Evolutionary conservation across 2,329 filamentous ascomycete species (phyloP), one percentile per base, ranked within the genome.

Genomic region (Penicillium sp.): DNA sequence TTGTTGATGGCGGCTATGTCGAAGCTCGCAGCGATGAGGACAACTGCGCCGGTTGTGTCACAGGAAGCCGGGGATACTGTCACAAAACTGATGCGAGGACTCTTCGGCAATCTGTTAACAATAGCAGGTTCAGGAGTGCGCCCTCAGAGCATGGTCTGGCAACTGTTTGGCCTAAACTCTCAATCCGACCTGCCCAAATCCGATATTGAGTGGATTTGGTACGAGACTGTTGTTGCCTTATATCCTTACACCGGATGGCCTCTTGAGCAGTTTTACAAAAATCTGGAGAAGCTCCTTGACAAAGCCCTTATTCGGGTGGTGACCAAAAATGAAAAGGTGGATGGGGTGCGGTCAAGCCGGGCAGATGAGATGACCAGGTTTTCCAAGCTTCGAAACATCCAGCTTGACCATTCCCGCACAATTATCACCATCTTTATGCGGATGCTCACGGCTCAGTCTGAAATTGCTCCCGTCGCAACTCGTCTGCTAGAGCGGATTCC

Each of bases 51-150:
- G 4, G 28, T 44, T 16, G 26, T 43, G 62, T 44, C 42, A 31
- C n/a, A 19, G 11, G 1, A 33, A 6, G 42, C 25, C 17, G 42
- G 17, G 11, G 42, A 68, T 50, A 67, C 62, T 2, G 59, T 66
- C 25, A 68, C 66, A 26, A 64, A 58, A 46, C 54, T 68, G 38
- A 68, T 68, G 64, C 60, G 65, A 22, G 66, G 66, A 17, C 54
- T 67, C 1, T 68, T 68, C 22, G 65, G 65, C 14, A 67, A 67
- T 56, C 50, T 68, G 3, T 41, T 67, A 50, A 68, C 66, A 19
- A 67, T 56, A 25, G 66, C 66, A 45, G 66, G 66, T 2, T 67
- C 65, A 10, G 65, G 66, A 42, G 42, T 44, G 17, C 42, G 42
- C 11, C 42, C 42, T 31, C 42, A 31, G 0, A 44, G 42, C 17